Evolutionary conservation across 192 early-diverging fungal genomes (phyloP), one percentile per base, ranked within the genome.

Genomic region (Rhizophagus prolifer): DNA sequence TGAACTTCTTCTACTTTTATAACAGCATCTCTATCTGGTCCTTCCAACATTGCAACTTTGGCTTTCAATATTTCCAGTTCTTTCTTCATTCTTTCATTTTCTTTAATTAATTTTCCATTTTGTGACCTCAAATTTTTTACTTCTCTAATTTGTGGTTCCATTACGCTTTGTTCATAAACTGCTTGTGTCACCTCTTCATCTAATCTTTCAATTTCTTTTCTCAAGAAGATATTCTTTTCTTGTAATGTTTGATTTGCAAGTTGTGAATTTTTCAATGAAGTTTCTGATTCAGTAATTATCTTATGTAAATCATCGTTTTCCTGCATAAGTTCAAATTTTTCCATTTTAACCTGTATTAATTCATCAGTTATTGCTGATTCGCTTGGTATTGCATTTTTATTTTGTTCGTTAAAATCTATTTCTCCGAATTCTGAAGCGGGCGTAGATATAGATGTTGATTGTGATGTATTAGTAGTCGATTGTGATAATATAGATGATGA

Each of bases 271-370:
- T 80, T 70, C 23, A 82, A 62, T 36, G 58, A 30, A 9, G 60
- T 58, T 28, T 80, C 75, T 0, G 80, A 47, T 63, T 82, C 73
- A 2, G 68, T 63, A 36, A 82, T 13, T 10, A 76, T 67, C n/a
- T 79, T 64, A n/a, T 54, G 21, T 10, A 77, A 19, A 63, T 66
- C 75, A 19, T 80, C 50, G 50, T 54, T 54, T 21, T 21, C 50
- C 16, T 54, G 50, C 50, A 54, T 21, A 4, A 54, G 16, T 21
- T 54, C 50, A 21, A 54, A 83, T 31, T 85, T 85, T 36, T 80
- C 81, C 26, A 80, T 28, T 44, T 85, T 85, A n/a, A 76, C 47
- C 16, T 60, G 68, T 23, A 81, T 79, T 23, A 85, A 25, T 73
- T 85, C 84, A 14, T 78, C 63, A 12, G 80, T 80, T 25, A 83